A percentile compares a stretch with the other conserved stretches of the same genome.
Conservation (phyloP, 1,284 basidiomycete species). For the Ganoderma multipileum region DNA sequence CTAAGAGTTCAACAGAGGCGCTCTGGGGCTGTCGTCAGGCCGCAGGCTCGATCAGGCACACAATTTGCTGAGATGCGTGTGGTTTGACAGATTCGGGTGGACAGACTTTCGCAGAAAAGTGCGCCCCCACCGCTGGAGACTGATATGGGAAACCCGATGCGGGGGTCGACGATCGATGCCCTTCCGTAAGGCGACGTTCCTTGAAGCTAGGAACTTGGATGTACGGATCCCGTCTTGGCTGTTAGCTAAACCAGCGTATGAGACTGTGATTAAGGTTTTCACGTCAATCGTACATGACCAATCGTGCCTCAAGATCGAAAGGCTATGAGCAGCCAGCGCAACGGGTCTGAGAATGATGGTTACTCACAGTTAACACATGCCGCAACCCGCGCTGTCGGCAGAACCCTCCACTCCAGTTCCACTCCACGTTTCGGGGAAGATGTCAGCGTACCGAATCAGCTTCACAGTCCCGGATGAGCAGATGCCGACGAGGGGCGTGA, state of each 20-base stretch:
- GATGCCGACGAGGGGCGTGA: slow-evolving; percentile 8
- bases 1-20: background rate
- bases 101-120: slow-evolving; percentile 19
- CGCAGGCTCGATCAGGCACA: background rate
- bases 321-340: slow-evolving; percentile 11
- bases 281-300: slow-evolving; percentile 3
- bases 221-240: slow-evolving; percentile 2
- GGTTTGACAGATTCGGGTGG: slow-evolving; percentile 22
- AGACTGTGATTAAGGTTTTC: background rate
- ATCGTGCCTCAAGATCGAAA: slow-evolving; percentile 10
- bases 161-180: slow-evolving; percentile 9
- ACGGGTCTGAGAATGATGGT: background rate
- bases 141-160: slow-evolving; percentile 4
- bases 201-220: slow-evolving; percentile 2
- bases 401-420: background rate
- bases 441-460: background rate
- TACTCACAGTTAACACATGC: slow-evolving; percentile 13
- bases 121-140: background rate
- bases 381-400: background rate
- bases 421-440: slow-evolving; percentile 3
- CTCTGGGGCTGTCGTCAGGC: background rate
- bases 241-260: background rate
- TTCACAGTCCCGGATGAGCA: slow-evolving; percentile 1
- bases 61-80: slow-evolving; percentile 8
- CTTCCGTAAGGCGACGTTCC: slow-evolving; percentile 3